These are phyloP conservation scores for Rhodotorula graminis DNA, from an alignment of 768 basidiomycete genomes.

Conservation along the genomic window DNA sequence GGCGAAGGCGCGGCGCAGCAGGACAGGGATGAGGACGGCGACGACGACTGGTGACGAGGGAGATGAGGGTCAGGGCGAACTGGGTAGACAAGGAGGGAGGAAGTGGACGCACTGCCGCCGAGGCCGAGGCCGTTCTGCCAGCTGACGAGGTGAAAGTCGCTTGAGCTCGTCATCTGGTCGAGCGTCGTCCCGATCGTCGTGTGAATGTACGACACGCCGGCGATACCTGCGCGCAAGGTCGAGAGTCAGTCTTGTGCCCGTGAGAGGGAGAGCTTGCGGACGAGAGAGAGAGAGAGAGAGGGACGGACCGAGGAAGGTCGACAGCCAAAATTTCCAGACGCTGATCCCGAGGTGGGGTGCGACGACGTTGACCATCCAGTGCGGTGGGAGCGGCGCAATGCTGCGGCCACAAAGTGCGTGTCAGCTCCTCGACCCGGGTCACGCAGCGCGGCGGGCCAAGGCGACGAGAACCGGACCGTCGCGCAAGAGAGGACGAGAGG, in stretches of 20 bases:
- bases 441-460: no score
- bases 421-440: no score
- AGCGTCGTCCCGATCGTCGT: slow-evolving; percentile 74
- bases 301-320: slow-evolving; percentile 69
- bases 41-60: slow-evolving; percentile 14
- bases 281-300: background rate
- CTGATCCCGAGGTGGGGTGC: slow-evolving; percentile 89
- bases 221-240: slow-evolving; percentile 50
- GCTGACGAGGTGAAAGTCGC: slow-evolving; percentile 79
- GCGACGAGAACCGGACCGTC: background rate
- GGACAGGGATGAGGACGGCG: slow-evolving; percentile 34
- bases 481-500: no score
- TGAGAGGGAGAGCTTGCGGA: background rate
- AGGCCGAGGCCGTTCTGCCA: slow-evolving; percentile 31
- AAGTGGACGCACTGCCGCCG: slow-evolving; percentile 27
- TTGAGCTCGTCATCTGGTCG: slow-evolving; percentile 89
- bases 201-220: slow-evolving; percentile 88
- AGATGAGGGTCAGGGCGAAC: background rate
- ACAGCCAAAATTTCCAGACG: slow-evolving; percentile 78
- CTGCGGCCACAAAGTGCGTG: slow-evolving; percentile 47
- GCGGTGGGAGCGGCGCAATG: slow-evolving; percentile 81
- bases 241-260: background rate
- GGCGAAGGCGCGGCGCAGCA: slow-evolving; percentile 17
- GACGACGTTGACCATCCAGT: slow-evolving; percentile 91
- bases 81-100: no score